phyloP scores from a whole-genome alignment of 768 basidiomycete genomes.

The Mycena latifolia region DNA sequence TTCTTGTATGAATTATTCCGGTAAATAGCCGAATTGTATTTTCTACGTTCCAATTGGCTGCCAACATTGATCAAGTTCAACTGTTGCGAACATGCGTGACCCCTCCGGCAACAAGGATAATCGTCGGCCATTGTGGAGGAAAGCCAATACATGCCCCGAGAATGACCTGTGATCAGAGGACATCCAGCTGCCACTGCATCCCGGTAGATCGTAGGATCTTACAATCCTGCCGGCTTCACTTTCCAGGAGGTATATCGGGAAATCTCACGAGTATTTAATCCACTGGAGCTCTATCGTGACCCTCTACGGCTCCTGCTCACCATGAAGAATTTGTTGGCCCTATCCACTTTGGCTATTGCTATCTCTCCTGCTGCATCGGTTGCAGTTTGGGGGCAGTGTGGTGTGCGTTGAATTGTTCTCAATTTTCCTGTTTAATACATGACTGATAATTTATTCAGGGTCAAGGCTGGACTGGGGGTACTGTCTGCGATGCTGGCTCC shows the following conservation, averaged over 20 bases:
- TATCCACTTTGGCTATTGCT: slow-evolving; percentile 47
- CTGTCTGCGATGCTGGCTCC: slow-evolving; percentile 58
- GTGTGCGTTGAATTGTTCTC: slow-evolving; percentile 47
- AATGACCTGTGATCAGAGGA: slow-evolving; percentile 11
- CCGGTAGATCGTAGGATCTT: slow-evolving; percentile 18
- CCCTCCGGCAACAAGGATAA: slow-evolving; percentile 31
- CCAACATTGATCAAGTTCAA: slow-evolving; percentile 4
- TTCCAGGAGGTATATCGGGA: slow-evolving; percentile 28
- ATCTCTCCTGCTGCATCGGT: slow-evolving; percentile 48
- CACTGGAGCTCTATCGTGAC: not conserved
- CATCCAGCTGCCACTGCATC: not conserved
- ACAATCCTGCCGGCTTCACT: not conserved
- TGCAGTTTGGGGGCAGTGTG: slow-evolving; percentile 66
- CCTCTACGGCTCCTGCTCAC: not conserved
- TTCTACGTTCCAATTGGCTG: slow-evolving; percentile 14
- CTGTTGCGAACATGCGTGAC: slow-evolving; percentile 5
- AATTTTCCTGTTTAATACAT: slow-evolving; percentile 16
- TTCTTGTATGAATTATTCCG: slow-evolving; percentile 21
- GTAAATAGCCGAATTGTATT: slow-evolving; percentile 33
- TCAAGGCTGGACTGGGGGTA: slow-evolving; percentile 56
- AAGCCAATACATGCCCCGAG: not conserved
- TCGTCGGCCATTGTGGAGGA: slow-evolving; percentile 21
- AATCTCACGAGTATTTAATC: slow-evolving; percentile 32
- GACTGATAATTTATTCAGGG: slow-evolving; percentile 43
- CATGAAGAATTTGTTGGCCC: slow-evolving; percentile 40